Base-by-base conservation (phyloP, 345 rosid species). In the Lepidium didymum region DNA sequence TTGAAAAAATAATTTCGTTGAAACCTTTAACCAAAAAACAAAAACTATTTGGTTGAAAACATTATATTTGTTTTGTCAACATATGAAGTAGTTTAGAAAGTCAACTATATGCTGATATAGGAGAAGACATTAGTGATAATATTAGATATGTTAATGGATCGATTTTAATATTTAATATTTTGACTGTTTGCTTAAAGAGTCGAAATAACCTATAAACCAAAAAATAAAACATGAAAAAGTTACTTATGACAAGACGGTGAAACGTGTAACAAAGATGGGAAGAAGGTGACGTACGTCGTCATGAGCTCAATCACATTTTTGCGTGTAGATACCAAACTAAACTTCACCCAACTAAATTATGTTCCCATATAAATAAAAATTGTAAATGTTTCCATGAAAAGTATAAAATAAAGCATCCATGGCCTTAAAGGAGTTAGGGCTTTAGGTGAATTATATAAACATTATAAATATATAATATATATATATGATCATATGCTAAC, bases 201-300 rank as follows among this genome's bases (percentile, higher is more conserved):
- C 54, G 40, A 44, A 44, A 14, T 16, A 3, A 44, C 23, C 10
- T 43, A 16, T 43, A 15, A 43, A 35, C 18, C 46, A 12, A 12
- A 1, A 36, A 42, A 41, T 66, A 47, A 57, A 73, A 65, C 59
- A 51, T 50, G 62, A 73, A 73, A 51, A 58, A 51, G 42, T 65
- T 53, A 35, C 62, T 4, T 37, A 55, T 68, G 78, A 75, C 73
- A 55, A 68, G 78, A 74, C 58, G 73, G 74, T 68, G 69, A 74
- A 54, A 41, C 58, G 53, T 74, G 43, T 36, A 67, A 60, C 63
- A 38, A 66, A 59, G 58, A 15, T 25, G 44, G 44, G 41, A 50
- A 51, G 67, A 59, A 33, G 68, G 40, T 74, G 77, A 67, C 73
- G 64, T 53, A 54, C 69, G 74, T 67, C 44, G 62, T 53, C 73